Evolutionary conservation across 495 filamentous ascomycete genomes (phyloP), one percentile per base, ranked within the genome.

Genomic region (Friedmanniomyces simplex): DNA sequence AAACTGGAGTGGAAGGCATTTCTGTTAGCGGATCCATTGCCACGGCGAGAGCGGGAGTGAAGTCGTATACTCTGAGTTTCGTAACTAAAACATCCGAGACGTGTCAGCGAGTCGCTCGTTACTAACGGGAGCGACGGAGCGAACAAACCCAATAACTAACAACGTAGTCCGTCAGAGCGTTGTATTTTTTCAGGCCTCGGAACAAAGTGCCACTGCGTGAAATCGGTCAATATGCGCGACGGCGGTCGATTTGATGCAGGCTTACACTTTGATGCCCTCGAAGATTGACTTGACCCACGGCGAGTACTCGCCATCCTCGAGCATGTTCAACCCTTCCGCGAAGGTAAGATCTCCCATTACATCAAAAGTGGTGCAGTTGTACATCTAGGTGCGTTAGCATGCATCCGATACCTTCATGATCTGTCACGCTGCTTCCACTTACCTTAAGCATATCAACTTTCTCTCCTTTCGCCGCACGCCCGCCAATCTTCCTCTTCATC

Each of bases 281-380:
- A 63, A 68, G 28, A 71, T 59, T 4, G 66, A 50, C 14, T 58
- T 57, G 22, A 71, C 65, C 68, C 68, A 71, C 16, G 63, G 51
- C 21, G 68, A 56, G 42, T 52, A 64, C 18, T 24, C 18, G 1
- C 61, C 62, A n/a, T 63, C 37, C 13, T 66, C 61, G 45, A 71
- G 61, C 42, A 66, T 68, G 37, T 63, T 66, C 48, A 71, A 67
- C 13, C 66, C 59, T 55, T 71, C 69, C 7, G 68, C 69, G 55
- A 71, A 71, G 34, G 52, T 55, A 21, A 71, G 58, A 58, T 71
- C 67, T 1, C 67, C 69, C 59, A 69, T 68, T 41, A 71, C 68
- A 53, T 71, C 69, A 41, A 71, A 68, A 0, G 66, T 69, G 13
- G 65, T 65, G 47, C 66, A 71, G 32, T 70, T 67, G 48, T 62